A percentile compares a stretch with the other conserved stretches of the same genome.
Conservation (phyloP, 192 early-diverging fungal genomes). For the Gaertneriomyces sp. region DNA sequence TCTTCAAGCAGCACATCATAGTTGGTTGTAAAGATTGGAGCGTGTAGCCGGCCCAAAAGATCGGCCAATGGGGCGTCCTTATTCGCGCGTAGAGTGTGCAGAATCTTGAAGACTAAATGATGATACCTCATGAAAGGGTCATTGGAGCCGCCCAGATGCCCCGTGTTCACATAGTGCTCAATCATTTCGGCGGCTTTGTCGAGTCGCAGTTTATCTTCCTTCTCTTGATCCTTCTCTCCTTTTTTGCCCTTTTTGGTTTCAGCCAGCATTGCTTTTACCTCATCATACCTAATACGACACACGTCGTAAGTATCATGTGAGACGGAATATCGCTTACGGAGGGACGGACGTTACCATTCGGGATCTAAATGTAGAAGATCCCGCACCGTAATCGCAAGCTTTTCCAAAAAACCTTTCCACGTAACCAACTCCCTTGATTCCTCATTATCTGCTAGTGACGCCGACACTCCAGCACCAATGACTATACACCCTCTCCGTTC, state of each 20-base stretch:
- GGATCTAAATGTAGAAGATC: conserved; percentile 14
- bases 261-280: conserved; percentile 22
- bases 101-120: conserved; percentile 29
- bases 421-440: conserved; percentile 23
- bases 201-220: conserved; percentile 20
- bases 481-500: conserved; percentile 27
- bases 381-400: conserved; percentile 17
- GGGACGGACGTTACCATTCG: neutral
- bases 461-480: conserved; percentile 26
- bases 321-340: too few relatives aligned
- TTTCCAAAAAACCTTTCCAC: conserved; percentile 26
- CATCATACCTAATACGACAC: conserved; percentile 1
- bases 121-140: conserved; percentile 30
- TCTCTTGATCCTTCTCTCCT: conserved; percentile 4
- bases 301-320: too few relatives aligned
- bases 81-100: conserved; percentile 21
- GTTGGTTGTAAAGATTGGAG: conserved; percentile 27
- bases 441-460: conserved; percentile 25
- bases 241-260: conserved; percentile 7
- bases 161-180: conserved; percentile 27
- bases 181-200: conserved; percentile 31
- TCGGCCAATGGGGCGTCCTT: conserved; percentile 12
- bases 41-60: conserved; percentile 9
- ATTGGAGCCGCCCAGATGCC: conserved; percentile 16
- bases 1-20: conserved; percentile 28